Conservation (phyloP, 2,329 filamentous ascomycete genomes). For the Paecilomyces niveus region DNA sequence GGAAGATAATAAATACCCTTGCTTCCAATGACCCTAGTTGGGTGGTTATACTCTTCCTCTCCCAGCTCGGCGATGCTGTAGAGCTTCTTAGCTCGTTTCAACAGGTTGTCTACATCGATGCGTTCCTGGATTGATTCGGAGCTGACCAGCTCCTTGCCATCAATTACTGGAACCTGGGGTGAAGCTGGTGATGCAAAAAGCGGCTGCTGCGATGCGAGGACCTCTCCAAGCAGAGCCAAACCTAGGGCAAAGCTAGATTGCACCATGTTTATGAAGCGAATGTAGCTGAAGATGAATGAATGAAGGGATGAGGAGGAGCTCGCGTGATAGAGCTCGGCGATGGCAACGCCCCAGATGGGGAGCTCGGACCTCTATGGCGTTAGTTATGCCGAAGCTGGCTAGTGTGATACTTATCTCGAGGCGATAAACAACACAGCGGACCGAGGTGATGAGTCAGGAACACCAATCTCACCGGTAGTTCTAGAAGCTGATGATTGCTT, state of each 20-base stretch:
- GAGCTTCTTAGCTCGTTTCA: constrained; percentile 54
- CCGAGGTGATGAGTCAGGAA: background rate
- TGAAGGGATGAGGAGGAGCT: background rate
- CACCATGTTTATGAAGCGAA: background rate
- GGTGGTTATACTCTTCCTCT: constrained; percentile 57
- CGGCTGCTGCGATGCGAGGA: constrained; percentile 13
- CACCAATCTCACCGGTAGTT: background rate
- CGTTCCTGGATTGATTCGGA: constrained; percentile 33
- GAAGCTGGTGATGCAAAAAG: constrained; percentile 4
- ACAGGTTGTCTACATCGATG: constrained; percentile 51
- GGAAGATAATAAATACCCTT: constrained; percentile 41
- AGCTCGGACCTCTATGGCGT: background rate
- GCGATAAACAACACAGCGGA: background rate
- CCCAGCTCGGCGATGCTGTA: constrained; percentile 56
- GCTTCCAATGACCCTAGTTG: constrained; percentile 65
- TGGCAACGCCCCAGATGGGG: background rate
- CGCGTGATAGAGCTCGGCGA: background rate
- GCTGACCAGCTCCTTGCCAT: constrained; percentile 36
- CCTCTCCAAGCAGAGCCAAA: constrained; percentile 7
- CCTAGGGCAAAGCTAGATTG: constrained; percentile 1
- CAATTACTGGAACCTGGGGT: constrained; percentile 11
- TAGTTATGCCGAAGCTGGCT: background rate
- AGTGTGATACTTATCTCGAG: background rate
- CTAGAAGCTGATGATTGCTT: background rate
- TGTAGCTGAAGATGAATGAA: background rate